Evolutionary conservation across 1,139 yeast species (phyloP).

Genomic region (Candida anutae): DNA sequence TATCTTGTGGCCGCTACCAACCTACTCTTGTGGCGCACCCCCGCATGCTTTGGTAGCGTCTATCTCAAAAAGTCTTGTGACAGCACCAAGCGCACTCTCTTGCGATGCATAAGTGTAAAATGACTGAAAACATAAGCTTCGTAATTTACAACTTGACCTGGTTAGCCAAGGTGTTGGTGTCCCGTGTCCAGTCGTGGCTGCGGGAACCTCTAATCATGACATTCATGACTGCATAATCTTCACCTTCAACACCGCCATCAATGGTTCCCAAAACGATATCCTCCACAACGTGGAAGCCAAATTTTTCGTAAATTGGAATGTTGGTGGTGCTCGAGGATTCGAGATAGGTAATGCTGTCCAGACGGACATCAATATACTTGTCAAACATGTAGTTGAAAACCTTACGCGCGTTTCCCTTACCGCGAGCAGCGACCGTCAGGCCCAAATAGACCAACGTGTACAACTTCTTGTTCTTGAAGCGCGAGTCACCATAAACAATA

Average conservation of each 20-base stretch:
- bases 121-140: neutral
- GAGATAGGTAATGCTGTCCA: conserved; percentile 40
- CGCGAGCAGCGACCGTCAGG: conserved; percentile 49
- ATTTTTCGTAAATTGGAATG: conserved; percentile 50
- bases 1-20: too few relatives aligned
- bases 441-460: conserved; percentile 61
- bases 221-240: conserved; percentile 48
- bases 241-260: conserved; percentile 27
- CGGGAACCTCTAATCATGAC: conserved; percentile 46
- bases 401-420: conserved; percentile 58
- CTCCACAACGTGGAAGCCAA: conserved; percentile 46
- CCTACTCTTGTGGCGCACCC: too few relatives aligned
- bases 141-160: conserved; percentile 1
- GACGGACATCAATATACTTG: conserved; percentile 40
- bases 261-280: conserved; percentile 44
- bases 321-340: conserved; percentile 50
- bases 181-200: conserved; percentile 33
- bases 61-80: too few relatives aligned
- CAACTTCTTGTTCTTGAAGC: conserved; percentile 31
- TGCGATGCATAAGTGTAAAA: neutral
- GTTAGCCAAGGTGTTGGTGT: conserved; percentile 8
- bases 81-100: too few relatives aligned
- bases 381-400: conserved; percentile 51
- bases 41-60: too few relatives aligned
- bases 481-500: conserved; percentile 23